These are phyloP conservation scores for Phytophthora chlamydospora DNA, from an alignment of 352 stramenopile species.

Conservation along the genomic window DNA sequence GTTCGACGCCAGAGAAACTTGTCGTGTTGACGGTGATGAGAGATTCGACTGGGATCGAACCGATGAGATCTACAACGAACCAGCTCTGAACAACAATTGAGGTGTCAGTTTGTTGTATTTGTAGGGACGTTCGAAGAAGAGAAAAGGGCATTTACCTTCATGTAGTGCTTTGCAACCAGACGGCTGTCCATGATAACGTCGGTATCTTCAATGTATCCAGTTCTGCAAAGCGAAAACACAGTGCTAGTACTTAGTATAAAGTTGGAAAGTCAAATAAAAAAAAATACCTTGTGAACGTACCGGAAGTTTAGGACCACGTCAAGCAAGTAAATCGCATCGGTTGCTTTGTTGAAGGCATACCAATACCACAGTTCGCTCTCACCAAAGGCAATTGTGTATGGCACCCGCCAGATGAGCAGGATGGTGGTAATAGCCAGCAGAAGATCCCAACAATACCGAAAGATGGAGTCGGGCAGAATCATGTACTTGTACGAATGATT, in stretches of 20 bases:
- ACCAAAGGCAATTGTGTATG: slow-evolving; percentile 61
- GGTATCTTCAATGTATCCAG: slow-evolving; percentile 59
- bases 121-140: background rate
- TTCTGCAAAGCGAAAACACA: slow-evolving; percentile 32
- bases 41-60: slow-evolving; percentile 60
- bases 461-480: slow-evolving; percentile 45
- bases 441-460: slow-evolving; percentile 60
- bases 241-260: background rate
- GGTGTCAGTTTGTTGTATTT: background rate
- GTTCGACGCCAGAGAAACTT: slow-evolving; percentile 54
- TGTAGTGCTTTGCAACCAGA: slow-evolving; percentile 52
- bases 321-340: slow-evolving; percentile 55
- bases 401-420: slow-evolving; percentile 63
- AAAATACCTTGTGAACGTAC: slow-evolving; percentile 28
- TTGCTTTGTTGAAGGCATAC: slow-evolving; percentile 56
- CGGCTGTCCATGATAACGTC: slow-evolving; percentile 63
- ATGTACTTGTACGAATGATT: slow-evolving; percentile 52
- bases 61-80: slow-evolving; percentile 61
- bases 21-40: slow-evolving; percentile 37
- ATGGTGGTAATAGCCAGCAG: slow-evolving; percentile 59
- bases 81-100: slow-evolving; percentile 36
- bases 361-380: slow-evolving; percentile 49
- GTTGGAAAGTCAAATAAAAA: background rate
- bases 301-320: slow-evolving; percentile 65
- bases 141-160: slow-evolving; percentile 36